These are phyloP conservation scores for Vanrija sp. DNA, from an alignment of 1,284 basidiomycete genomes.

Conservation along the genomic window DNA sequence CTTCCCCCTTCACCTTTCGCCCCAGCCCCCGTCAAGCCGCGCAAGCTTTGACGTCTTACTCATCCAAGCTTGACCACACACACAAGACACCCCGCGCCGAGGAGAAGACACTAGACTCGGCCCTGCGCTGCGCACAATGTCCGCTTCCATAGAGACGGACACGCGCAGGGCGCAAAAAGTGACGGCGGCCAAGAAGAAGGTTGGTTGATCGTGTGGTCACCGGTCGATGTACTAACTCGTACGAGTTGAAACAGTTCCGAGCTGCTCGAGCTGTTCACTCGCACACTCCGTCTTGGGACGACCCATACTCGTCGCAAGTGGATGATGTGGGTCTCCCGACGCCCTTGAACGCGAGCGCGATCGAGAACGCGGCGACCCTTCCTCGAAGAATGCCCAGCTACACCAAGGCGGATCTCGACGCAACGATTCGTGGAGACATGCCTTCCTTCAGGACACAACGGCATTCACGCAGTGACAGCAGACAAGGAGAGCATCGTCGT, in stretches of 20 bases:
- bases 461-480: no score
- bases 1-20: no score
- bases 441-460: neutral
- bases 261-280: neutral
- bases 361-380: neutral
- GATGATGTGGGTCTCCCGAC: no score
- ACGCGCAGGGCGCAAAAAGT: slow-evolving; percentile 30
- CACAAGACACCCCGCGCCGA: no score
- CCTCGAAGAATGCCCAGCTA: neutral
- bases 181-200: slow-evolving; percentile 39
- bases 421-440: slow-evolving; percentile 5
- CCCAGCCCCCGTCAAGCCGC: no score
- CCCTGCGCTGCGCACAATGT: neutral
- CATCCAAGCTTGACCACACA: no score
- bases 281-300: no score
- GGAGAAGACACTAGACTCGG: no score
- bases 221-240: neutral
- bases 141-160: slow-evolving; percentile 10
- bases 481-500: slow-evolving; percentile 11
- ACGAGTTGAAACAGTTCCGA: slow-evolving; percentile 41
- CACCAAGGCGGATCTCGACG: neutral
- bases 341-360: no score
- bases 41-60: no score
- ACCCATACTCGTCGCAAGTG: no score
- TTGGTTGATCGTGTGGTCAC: slow-evolving; percentile 10